These are phyloP conservation scores for Neofusicoccum parvum DNA, from an alignment of 2,329 filamentous ascomycete species.

Conservation along the genomic window DNA sequence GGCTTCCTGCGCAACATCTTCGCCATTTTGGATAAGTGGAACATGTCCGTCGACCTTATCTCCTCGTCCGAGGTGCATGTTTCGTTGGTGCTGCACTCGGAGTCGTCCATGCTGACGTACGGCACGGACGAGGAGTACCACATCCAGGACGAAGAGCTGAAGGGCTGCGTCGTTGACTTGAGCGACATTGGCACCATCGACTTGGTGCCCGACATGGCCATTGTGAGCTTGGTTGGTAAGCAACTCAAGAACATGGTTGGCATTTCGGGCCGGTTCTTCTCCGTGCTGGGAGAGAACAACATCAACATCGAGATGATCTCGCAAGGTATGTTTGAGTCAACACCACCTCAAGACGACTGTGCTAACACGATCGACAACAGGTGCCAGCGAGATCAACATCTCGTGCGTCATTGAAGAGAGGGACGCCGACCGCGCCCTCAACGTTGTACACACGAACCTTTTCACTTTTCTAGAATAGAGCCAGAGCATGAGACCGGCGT, in stretches of 20 bases:
- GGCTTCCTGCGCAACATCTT: constrained; percentile 96
- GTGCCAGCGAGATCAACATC: constrained; percentile 98
- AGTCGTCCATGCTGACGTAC: constrained; percentile 56
- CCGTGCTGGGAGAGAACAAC: constrained; percentile 86
- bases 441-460: constrained; percentile 92
- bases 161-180: constrained; percentile 66
- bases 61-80: constrained; percentile 97
- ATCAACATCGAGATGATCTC: constrained; percentile 99
- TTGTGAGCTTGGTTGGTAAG: constrained; percentile 88
- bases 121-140: constrained; percentile 47
- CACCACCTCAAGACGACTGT: neutral
- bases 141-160: constrained; percentile 51
- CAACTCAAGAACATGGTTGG: constrained; percentile 97
- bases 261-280: constrained; percentile 92
- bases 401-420: constrained; percentile 93
- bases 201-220: constrained; percentile 89
- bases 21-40: constrained; percentile 81
- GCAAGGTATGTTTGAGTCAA: constrained; percentile 68
- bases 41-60: constrained; percentile 92
- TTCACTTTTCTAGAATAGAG: constrained; percentile 86
- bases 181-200: constrained; percentile 85
- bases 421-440: constrained; percentile 91
- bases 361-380: constrained; percentile 48
- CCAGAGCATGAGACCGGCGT: constrained; percentile 36
- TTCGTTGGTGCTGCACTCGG: constrained; percentile 91